Conservation (phyloP, 1,284 basidiomycete genomes). For the Irpex sp. region DNA sequence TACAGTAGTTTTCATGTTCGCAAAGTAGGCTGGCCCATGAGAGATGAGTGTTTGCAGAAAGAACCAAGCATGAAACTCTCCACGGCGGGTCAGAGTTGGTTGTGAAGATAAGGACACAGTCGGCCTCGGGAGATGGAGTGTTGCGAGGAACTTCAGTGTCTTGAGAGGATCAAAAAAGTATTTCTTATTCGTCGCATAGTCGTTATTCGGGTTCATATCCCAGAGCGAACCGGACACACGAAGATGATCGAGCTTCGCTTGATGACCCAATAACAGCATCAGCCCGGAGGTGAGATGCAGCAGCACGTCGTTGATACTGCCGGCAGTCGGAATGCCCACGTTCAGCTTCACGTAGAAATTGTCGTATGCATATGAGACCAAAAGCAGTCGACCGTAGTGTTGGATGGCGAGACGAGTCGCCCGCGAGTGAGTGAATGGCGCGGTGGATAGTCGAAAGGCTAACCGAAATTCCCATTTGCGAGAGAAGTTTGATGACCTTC, state of each 20-base stretch:
- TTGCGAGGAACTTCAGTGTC: background rate
- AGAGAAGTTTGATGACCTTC: constrained; percentile 12
- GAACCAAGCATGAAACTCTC: background rate
- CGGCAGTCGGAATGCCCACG: constrained; percentile 18
- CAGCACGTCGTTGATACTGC: constrained; percentile 15
- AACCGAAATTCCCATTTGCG: background rate
- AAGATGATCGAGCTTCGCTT: constrained; percentile 23
- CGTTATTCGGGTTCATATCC: constrained; percentile 11
- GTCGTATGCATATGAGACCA: constrained; percentile 25
- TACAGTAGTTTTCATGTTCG: too few relatives aligned
- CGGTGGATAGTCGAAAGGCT: background rate
- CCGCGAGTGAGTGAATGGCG: background rate
- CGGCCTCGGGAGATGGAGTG: background rate
- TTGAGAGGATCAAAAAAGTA: background rate
- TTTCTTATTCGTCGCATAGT: background rate
- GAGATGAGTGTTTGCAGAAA: background rate
- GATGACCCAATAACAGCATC: constrained; percentile 22
- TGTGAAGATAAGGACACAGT: background rate
- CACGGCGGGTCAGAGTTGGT: background rate
- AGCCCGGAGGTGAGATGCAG: constrained; percentile 27
- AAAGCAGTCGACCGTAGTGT: constrained; percentile 19
- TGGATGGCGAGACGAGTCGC: constrained; percentile 2
- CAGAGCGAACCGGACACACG: constrained; percentile 28
- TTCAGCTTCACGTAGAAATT: constrained; percentile 30
- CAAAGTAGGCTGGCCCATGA: background rate